phyloP scores from a whole-genome alignment of 148 eudicot species.

The Tetragonia tetragonoides region DNA sequence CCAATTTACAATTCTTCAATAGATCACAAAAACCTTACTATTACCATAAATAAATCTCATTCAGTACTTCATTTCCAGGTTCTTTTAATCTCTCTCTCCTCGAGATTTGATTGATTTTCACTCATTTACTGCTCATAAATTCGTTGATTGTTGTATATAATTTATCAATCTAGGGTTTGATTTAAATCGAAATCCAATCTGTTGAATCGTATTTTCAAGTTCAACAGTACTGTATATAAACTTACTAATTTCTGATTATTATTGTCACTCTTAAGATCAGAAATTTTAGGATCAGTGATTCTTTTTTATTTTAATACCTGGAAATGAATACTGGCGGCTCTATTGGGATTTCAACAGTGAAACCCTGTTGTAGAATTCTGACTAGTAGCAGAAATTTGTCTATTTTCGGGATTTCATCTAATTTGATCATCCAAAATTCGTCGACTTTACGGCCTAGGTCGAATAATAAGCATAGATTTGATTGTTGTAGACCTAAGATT shows the following conservation, averaged over 20 bases:
- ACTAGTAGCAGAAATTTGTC: slow-evolving; percentile 44
- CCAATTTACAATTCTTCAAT: too few species aligned
- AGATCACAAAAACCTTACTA: too few species aligned
- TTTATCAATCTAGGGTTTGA: slow-evolving; percentile 4
- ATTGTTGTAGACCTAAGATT: slow-evolving; percentile 27
- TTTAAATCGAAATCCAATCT: not conserved
- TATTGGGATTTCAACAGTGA: slow-evolving; percentile 51
- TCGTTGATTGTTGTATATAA: slow-evolving; percentile 3
- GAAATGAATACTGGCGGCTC: slow-evolving; percentile 56
- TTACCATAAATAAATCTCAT: not conserved
- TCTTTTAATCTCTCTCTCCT: not conserved
- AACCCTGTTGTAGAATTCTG: slow-evolving; percentile 56
- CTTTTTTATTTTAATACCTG: not conserved
- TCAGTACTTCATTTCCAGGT: not conserved
- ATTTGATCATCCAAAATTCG: slow-evolving; percentile 34
- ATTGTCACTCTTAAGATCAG: not conserved
- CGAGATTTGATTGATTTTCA: not conserved
- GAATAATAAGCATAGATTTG: slow-evolving; percentile 19
- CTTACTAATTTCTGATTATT: slow-evolving; percentile 4
- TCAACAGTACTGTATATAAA: slow-evolving; percentile 22
- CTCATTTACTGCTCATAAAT: not conserved
- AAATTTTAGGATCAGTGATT: slow-evolving; percentile 5
- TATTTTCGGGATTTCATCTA: slow-evolving; percentile 34
- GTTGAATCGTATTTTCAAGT: slow-evolving; percentile 27
- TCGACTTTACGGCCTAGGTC: slow-evolving; percentile 37